Conservation (phyloP, 1,284 basidiomycete species). For the Heterobasidion occidentale region DNA sequence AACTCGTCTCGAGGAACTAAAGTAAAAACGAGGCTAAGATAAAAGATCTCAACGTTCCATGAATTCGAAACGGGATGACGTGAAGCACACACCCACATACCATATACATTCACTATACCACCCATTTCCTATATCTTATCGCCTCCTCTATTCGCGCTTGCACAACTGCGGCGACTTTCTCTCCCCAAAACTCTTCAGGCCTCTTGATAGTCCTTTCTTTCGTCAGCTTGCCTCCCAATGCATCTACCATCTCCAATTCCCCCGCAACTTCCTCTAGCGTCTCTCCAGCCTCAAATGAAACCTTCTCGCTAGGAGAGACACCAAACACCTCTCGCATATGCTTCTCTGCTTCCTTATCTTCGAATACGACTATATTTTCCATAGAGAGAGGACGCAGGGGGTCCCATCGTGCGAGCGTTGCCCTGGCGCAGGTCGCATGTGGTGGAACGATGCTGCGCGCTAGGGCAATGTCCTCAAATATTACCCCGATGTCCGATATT, state of each 20-base stretch:
- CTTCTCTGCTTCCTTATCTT: constrained; percentile 61
- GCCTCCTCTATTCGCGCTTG: constrained; percentile 24
- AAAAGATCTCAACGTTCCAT: too few relatives aligned
- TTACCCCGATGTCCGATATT: constrained; percentile 72
- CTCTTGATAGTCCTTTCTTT: neutral
- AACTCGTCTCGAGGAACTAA: too few relatives aligned
- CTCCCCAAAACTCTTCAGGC: constrained; percentile 31
- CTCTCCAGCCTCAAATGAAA: neutral
- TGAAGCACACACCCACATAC: too few relatives aligned
- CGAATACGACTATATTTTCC: constrained; percentile 81
- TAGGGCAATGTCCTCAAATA: constrained; percentile 84
- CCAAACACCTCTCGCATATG: constrained; percentile 41
- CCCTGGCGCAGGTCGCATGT: constrained; percentile 60
- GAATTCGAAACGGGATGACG: too few relatives aligned
- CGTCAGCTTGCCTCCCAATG: constrained; percentile 5
- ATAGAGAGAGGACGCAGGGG: constrained; percentile 48
- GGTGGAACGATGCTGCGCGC: constrained; percentile 78
- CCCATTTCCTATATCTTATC: constrained; percentile 8
- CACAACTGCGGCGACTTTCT: constrained; percentile 26
- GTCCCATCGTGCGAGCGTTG: constrained; percentile 79
- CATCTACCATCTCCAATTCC: constrained; percentile 5
- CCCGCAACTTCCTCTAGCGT: neutral
- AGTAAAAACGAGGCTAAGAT: too few relatives aligned
- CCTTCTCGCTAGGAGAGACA: neutral
- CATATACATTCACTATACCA: too few relatives aligned